Conservation (phyloP, 306 rosid genomes). For the Comarum palustre region DNA sequence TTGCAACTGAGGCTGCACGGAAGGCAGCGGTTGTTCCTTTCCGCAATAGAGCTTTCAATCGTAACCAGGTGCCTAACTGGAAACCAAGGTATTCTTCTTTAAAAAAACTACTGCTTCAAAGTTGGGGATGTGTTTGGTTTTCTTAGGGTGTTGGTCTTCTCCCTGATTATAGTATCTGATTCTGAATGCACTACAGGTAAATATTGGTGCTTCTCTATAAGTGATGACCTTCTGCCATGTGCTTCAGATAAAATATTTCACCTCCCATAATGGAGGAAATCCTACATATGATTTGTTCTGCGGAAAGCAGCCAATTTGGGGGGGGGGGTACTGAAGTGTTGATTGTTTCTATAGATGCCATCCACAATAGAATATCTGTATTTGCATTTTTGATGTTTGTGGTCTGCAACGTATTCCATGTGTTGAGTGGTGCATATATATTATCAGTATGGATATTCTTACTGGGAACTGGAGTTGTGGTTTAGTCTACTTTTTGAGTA, state of each 20-base stretch:
- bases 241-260: constrained; percentile 42
- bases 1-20: constrained; percentile 59
- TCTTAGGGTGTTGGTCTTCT: not conserved
- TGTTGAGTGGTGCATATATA: constrained; percentile 33
- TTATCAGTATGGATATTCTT: constrained; percentile 30
- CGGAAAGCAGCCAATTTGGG: constrained; percentile 51
- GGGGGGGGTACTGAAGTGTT: constrained; percentile 47
- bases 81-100: constrained; percentile 62
- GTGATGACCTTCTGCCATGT: constrained; percentile 46
- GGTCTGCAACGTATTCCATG: constrained; percentile 33
- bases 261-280: constrained; percentile 26
- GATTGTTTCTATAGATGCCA: constrained; percentile 39
- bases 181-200: constrained; percentile 61
- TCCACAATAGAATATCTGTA: constrained; percentile 51
- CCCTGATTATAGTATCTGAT: constrained; percentile 6
- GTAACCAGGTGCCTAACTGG: constrained; percentile 55
- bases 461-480: constrained; percentile 34
- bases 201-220: constrained; percentile 43
- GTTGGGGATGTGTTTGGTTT: not conserved
- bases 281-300: constrained; percentile 38
- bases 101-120: not conserved
- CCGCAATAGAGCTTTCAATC: constrained; percentile 44
- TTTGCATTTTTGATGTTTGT: constrained; percentile 32
- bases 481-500: constrained; percentile 23
- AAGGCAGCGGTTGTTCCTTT: constrained; percentile 71